These are phyloP conservation scores for Diplodia mutila DNA, from an alignment of 2,329 filamentous ascomycete species.

Conservation along the genomic window DNA sequence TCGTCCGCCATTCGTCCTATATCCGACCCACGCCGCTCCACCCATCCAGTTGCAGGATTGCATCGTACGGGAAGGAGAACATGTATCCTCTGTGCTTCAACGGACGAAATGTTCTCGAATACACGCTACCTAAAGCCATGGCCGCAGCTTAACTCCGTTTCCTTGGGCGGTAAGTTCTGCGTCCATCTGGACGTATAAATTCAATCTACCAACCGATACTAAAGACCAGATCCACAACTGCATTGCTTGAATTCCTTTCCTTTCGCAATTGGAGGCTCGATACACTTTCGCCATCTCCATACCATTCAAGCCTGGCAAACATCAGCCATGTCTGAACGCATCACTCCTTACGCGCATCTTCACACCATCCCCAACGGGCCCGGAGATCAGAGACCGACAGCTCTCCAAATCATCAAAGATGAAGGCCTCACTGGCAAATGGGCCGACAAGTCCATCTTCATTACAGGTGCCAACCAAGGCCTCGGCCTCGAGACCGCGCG, in stretches of 20 bases:
- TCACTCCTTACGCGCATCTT: conserved; percentile 28
- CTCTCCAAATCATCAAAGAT: conserved; percentile 46
- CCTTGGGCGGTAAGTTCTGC: no score
- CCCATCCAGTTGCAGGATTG: neutral
- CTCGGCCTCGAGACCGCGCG: conserved; percentile 6
- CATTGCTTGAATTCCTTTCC: neutral
- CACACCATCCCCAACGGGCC: conserved; percentile 37
- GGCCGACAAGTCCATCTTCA: conserved; percentile 10
- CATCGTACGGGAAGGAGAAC: neutral
- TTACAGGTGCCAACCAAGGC: conserved; percentile 38
- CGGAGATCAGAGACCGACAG: conserved; percentile 48
- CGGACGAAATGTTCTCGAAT: neutral
- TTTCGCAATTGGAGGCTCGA: neutral
- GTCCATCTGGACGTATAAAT: neutral
- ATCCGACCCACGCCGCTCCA: neutral
- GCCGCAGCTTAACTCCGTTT: neutral
- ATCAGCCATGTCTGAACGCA: neutral
- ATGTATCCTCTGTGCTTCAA: neutral
- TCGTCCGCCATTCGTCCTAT: neutral
- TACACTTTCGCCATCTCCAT: neutral
- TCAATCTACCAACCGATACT: neutral
- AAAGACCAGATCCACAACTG: neutral
- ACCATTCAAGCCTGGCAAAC: no score
- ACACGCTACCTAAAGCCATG: neutral
- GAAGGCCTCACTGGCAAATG: conserved; percentile 35